Evolutionary conservation across 768 basidiomycete species (phyloP).

Genomic region (Lenzites betulinus): DNA sequence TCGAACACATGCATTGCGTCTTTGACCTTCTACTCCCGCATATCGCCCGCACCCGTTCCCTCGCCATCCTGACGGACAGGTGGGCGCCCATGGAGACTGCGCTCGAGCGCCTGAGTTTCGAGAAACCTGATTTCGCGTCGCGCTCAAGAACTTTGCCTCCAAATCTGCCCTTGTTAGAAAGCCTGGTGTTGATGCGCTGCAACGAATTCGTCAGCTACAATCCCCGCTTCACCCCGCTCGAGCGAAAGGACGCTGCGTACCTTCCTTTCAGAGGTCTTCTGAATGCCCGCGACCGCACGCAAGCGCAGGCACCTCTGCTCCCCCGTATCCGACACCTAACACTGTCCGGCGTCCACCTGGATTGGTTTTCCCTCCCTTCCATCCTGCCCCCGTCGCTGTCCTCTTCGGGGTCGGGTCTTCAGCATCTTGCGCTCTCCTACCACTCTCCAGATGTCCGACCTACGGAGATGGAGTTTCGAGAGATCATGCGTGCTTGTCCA

Average conservation of each 20-base stretch:
- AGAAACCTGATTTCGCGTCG: conserved; percentile 27
- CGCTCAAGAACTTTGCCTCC: conserved; percentile 30
- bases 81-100: conserved; percentile 61
- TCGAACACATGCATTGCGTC: conserved; percentile 41
- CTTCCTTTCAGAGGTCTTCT: conserved; percentile 24
- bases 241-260: conserved; percentile 40
- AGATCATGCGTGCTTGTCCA: conserved; percentile 44
- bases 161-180: conserved; percentile 40
- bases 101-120: conserved; percentile 44
- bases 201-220: conserved; percentile 56
- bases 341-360: conserved; percentile 58
- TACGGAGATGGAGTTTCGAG: conserved; percentile 43
- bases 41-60: conserved; percentile 52
- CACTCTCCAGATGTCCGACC: conserved; percentile 59
- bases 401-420: conserved; percentile 20
- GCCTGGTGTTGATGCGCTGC: conserved; percentile 58
- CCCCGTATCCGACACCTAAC: conserved; percentile 51
- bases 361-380: conserved; percentile 48
- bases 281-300: neutral
- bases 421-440: conserved; percentile 51
- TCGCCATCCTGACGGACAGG: conserved; percentile 55
- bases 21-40: conserved; percentile 54
- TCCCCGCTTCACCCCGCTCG: conserved; percentile 44
- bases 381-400: conserved; percentile 10
- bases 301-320: conserved; percentile 20